Evolutionary conservation across 352 stramenopile species (phyloP), one percentile per base, ranked within the genome.

Genomic region (Phytophthora cactorum): DNA sequence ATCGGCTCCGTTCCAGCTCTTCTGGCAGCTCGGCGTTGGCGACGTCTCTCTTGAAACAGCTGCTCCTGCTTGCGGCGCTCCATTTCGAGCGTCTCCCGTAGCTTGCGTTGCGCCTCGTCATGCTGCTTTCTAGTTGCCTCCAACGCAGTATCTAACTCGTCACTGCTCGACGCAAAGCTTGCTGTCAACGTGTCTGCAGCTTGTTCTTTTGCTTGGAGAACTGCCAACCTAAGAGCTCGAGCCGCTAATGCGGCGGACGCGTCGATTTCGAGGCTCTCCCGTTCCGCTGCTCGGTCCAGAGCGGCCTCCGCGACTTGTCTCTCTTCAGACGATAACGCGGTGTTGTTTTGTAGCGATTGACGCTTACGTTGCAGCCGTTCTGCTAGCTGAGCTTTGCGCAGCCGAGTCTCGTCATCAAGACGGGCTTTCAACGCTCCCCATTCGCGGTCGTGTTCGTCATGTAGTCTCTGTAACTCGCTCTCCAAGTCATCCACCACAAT

Each of bases 351-450:
- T 15, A 84, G 11, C 9, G 39, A 49, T 7, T 52, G 55, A 0
- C 77, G 79, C 29, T 79, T 86, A 12, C 63, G 70, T 47, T 73
- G 39, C 11, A 88, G 66, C 3, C 75, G 72, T 12, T 79, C 69
- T 11, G 52, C 53, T 39, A 88, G 52, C 8, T 75, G 66, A 10
- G 52, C 49, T 39, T 81, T 84, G 14, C 68, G 75, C 17, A 70
- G 12, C 6, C 53, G 49, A 38, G 59, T 76, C 3, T 88, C 77
- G 31, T 73, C 66, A 12, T 78, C 61, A 32, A 81, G 34, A 9
- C 76, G 62, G 1, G 62, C 44, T 17, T 84, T 63, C 6, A 75
- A 52, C 0, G 50, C 52, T 17, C 68, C 52, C 67, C 77, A 84
- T 12, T 76, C 73, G 9, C 72, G 67, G 1, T 72, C 58, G 25